phyloP scores from a whole-genome alignment of 768 basidiomycete genomes.

The Hygrophoropsis aurantiaca region DNA sequence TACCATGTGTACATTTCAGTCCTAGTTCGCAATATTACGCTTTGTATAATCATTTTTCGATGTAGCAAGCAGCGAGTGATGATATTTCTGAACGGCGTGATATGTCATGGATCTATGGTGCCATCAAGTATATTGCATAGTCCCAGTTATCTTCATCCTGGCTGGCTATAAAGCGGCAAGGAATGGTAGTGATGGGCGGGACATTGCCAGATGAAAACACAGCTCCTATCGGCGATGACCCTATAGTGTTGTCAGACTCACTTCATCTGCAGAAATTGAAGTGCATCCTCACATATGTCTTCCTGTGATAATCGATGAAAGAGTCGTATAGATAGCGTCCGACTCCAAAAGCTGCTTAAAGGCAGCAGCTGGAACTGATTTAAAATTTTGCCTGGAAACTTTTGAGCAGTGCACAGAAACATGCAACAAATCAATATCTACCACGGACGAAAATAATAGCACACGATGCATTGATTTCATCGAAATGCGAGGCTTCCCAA shows the following conservation, averaged over 20 bases:
- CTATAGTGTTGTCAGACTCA: conserved; percentile 9
- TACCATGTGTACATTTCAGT: too few relatives aligned
- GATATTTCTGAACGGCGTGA: too few relatives aligned
- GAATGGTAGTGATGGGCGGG: conserved; percentile 48
- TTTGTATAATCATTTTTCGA: too few relatives aligned
- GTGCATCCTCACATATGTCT: conserved; percentile 28
- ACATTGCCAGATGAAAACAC: conserved; percentile 25
- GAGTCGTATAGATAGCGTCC: conserved; percentile 43
- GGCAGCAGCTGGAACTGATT: conserved; percentile 1
- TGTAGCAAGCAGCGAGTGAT: background rate
- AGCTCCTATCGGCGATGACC: conserved; percentile 15
- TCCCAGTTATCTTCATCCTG: conserved; percentile 49
- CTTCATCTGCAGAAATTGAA: background rate
- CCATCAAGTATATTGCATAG: conserved; percentile 50
- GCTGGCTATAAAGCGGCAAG: conserved; percentile 52
- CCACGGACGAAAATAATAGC: conserved; percentile 45
- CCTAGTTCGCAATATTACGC: too few relatives aligned
- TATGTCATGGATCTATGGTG: conserved; percentile 7
- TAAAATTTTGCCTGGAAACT: too few relatives aligned
- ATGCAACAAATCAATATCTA: conserved; percentile 24
- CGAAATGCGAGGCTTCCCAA: conserved; percentile 52
- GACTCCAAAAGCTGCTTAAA: conserved; percentile 14
- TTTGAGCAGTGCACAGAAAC: too few relatives aligned
- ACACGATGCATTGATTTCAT: conserved; percentile 38
- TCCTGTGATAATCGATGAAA: conserved; percentile 39